Percentiles rank a stretch among this genome's conserved stretches.
Evolutionary conservation across 164 flowering plant species (phyloP).

Genomic region (Stephania japonica): DNA sequence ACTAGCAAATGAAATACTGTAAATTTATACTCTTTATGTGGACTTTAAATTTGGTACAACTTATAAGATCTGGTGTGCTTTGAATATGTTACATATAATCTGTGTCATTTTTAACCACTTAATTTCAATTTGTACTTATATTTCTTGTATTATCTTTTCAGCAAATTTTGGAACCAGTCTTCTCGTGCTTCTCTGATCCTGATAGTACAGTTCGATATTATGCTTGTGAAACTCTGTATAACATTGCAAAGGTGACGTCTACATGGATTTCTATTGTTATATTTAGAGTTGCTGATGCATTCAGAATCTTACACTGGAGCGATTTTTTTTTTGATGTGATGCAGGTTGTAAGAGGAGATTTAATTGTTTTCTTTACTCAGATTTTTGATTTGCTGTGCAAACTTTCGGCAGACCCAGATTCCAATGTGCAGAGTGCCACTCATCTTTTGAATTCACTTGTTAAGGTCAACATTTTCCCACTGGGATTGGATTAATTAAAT

Average conservation of each 20-base stretch:
- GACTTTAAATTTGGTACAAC: neutral
- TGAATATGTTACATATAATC: neutral
- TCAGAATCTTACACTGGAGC: neutral
- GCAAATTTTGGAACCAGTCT: constrained; percentile 97
- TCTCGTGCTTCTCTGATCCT: constrained; percentile 80
- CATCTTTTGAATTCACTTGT: constrained; percentile 97
- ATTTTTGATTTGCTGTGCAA: constrained; percentile 96
- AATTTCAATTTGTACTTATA: constrained; percentile 8
- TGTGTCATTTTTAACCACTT: neutral
- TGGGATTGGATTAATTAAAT: neutral
- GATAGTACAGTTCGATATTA: constrained; percentile 98
- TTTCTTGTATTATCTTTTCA: constrained; percentile 25
- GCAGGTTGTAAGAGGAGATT: constrained; percentile 98
- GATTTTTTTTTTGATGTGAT: constrained; percentile 12
- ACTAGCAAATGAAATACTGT: neutral
- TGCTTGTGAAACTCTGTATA: constrained; percentile 98
- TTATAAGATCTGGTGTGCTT: neutral
- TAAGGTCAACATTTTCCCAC: constrained; percentile 41
- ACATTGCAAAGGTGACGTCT: constrained; percentile 87
- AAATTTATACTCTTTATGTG: neutral
- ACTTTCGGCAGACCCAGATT: constrained; percentile 95
- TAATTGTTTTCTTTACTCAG: constrained; percentile 85
- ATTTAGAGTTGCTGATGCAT: constrained; percentile 1
- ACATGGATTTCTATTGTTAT: neutral
- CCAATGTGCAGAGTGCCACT: constrained; percentile 98